Evolutionary conservation across 495 filamentous ascomycete species (phyloP), one percentile per base, ranked within the genome.

Genomic region (Melanomma pulvis-pyrius): DNA sequence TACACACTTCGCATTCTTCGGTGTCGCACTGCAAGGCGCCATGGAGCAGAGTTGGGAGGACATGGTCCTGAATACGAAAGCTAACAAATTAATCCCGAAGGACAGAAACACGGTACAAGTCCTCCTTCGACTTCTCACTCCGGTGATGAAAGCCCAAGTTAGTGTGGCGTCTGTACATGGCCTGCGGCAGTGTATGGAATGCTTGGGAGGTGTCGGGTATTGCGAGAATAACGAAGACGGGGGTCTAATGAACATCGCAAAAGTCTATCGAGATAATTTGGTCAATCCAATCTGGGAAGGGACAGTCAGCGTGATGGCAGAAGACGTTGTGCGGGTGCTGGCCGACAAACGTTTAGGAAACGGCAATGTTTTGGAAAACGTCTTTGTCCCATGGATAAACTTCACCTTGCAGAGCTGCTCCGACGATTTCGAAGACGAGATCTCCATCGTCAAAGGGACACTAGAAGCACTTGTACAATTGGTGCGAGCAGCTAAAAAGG

Each of bases 201-300:
- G 83, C 1, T 83, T 93, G 58, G 90, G 90, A 19, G 89, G 89
- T n/a, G 84, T 91, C 0, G 88, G 90, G 5, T 92, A 90, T 65
- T 84, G 90, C 56, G 84, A 91, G 63, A 85, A 86, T 68, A 79
- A 82, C 53, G 79, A 89, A 73, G 80, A 82, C 19, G 83, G 85
- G 36, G 68, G 56, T 12, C 39, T 66, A 21, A 74, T 88, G 55
- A 92, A 91, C 59, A 76, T 91, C 24, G 80, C 87, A 8, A 76
- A 89, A 11, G 75, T 92, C 9, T 82, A 86, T 64, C 80, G 90
- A 7, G 89, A 91, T 70, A 84, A 82, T 0, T 79, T 82, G 5
- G 87, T 90, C 1, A 79, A 87, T 32, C 80, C 82, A 26, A 91
- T 91, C 58, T 92, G 89, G 87, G 90, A 92, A 71, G 89, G 89